Percentiles rank a stretch among this genome's conserved stretches.
phyloP scores from a whole-genome alignment of 1,284 basidiomycete species.

The Boletellus sp. region DNA sequence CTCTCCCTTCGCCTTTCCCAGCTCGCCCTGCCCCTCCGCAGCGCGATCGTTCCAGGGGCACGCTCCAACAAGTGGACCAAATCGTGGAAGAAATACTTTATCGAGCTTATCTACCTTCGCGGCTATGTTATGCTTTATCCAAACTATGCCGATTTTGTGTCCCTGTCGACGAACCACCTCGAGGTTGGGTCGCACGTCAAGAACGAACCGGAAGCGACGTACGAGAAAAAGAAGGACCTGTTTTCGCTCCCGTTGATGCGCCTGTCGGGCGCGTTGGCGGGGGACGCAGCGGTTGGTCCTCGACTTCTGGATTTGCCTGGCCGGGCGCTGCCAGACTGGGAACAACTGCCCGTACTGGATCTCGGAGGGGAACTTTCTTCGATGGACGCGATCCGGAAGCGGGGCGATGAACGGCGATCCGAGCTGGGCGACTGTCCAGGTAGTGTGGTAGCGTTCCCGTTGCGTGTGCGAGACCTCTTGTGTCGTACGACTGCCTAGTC shows the following conservation, averaged over 20 bases:
- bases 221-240: constrained; percentile 54
- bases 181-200: constrained; percentile 79
- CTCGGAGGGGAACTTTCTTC: constrained; percentile 58
- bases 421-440: constrained; percentile 25
- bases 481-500: constrained; percentile 25
- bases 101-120: constrained; percentile 74
- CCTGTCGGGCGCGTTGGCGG: constrained; percentile 30
- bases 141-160: constrained; percentile 66
- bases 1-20: constrained; percentile 63
- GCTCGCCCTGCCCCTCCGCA: constrained; percentile 39
- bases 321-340: constrained; percentile 50
- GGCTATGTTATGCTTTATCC: constrained; percentile 86
- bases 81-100: constrained; percentile 86
- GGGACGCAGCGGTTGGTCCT: constrained; percentile 6
- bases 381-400: constrained; percentile 39
- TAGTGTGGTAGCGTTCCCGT: constrained; percentile 13
- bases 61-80: constrained; percentile 76
- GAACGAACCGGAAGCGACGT: constrained; percentile 45
- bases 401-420: constrained; percentile 34
- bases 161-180: constrained; percentile 81
- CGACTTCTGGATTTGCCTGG: constrained; percentile 59
- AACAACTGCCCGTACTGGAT: constrained; percentile 62
- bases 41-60: constrained; percentile 61
- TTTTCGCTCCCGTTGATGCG: constrained; percentile 70
- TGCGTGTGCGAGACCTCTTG: constrained; percentile 38